Base-by-base conservation (phyloP, 768 basidiomycete species). In the Kwoniella dejecticola region DNA sequence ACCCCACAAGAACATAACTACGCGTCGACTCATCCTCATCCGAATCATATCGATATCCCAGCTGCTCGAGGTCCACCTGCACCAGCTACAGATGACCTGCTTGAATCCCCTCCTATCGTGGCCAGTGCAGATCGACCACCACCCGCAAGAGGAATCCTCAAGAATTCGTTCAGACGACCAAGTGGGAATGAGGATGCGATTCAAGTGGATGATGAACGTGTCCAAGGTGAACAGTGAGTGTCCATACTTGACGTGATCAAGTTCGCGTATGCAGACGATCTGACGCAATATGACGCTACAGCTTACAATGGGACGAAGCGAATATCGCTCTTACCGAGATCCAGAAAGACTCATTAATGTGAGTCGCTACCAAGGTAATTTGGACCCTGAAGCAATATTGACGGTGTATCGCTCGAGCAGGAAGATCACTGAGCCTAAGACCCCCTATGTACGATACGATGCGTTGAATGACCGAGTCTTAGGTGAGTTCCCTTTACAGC, bases 381-480 rank as follows among this genome's bases (percentile, higher is more conserved):
- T 47, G 7, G 10, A 19, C 17, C 17, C 19, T 33, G 1, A 30
- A 45, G 13, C 38, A n/a, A n/a, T n/a, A n/a, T n/a, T n/a, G n/a
- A n/a, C n/a, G n/a, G n/a, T n/a, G n/a, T n/a, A n/a, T n/a, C n/a
- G n/a, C n/a, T n/a, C n/a, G n/a, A n/a, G n/a, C 47, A 79, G 78
- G 79, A 97, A 96, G 85, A 97, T 97, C 74, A 92, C 90, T 2
- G 93, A 97, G 74, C 93, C 93, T 54, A 97, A 97, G 84, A 97
- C 93, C 10, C 93, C 93, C 1, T 97, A 89, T 79, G 93, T 97
- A 55, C 83, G 91, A 38, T 78, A 75, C 55, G 76, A 77, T 26
- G 69, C 71, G 0, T 63, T 64, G 52, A 76, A 71, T 50, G 77
- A 77, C 55, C 48, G 73, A 19, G 68, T 94, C 4, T 69, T 81